phyloP scores from a whole-genome alignment of 2,329 filamentous ascomycete genomes.

The Microthyrium microscopicum region DNA sequence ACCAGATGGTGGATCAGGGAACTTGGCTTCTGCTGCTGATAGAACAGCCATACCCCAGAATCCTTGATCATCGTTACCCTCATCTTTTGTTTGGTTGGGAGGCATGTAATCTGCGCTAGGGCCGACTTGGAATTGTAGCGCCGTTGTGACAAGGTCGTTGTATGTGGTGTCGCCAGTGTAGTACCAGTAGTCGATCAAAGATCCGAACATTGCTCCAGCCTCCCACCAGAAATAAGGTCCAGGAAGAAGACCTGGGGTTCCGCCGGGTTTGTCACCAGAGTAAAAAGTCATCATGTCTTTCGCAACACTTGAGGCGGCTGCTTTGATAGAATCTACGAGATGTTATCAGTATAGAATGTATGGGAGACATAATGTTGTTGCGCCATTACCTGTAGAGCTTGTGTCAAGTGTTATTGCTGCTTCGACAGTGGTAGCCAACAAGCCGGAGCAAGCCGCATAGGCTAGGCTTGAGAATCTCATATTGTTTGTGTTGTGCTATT shows the following conservation, averaged over 20 bases:
- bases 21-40: slow-evolving; percentile 36
- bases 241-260: slow-evolving; percentile 40
- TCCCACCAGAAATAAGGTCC: slow-evolving; percentile 29
- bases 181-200: slow-evolving; percentile 26
- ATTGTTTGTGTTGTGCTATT: background rate
- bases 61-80: slow-evolving; percentile 39
- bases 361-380: no score
- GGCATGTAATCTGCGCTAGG: slow-evolving; percentile 27
- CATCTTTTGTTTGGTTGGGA: slow-evolving; percentile 27
- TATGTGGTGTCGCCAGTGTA: slow-evolving; percentile 26
- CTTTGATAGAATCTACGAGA: slow-evolving; percentile 42
- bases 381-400: background rate
- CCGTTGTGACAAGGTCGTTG: slow-evolving; percentile 23
- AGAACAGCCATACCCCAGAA: slow-evolving; percentile 43
- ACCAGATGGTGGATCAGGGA: slow-evolving; percentile 23
- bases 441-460: background rate
- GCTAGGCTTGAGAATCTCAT: slow-evolving; percentile 6
- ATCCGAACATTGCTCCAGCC: slow-evolving; percentile 23
- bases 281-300: slow-evolving; percentile 48
- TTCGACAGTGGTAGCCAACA: slow-evolving; percentile 3
- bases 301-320: slow-evolving; percentile 43
- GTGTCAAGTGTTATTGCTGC: slow-evolving; percentile 6
- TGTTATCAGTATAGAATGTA: slow-evolving; percentile 1
- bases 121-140: slow-evolving; percentile 26
- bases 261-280: slow-evolving; percentile 41